Evolutionary conservation across 2,329 filamentous ascomycete species (phyloP), one percentile per base, ranked within the genome.

Genomic region (Verticillium longisporum): DNA sequence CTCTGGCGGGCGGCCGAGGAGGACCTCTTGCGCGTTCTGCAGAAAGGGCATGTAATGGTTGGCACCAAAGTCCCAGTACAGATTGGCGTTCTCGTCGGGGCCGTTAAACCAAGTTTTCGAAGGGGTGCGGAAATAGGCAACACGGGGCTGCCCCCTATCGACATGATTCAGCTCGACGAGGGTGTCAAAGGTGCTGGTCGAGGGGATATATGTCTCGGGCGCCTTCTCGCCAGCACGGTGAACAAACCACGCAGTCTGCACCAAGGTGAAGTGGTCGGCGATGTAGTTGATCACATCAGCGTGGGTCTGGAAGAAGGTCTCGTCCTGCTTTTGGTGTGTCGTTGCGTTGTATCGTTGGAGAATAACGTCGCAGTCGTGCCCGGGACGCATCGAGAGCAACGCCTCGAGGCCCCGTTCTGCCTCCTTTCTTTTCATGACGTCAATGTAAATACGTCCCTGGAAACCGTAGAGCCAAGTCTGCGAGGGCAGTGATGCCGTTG

Each of bases 361-460:
- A n/a, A 55, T 33, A 5, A 55, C 54, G 6, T 55, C 54, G 13
- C 26, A 32, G 3, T 55, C 32, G 26, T 33, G 13, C 3, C 13
- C 32, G 26, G 54, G 54, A 55, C 54, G 54, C 32, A 33, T 32
- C 26, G 26, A 55, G 26, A 55, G 32, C 26, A 55, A 21, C 31
- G 54, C 26, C 54, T 32, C 54, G 5, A 55, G 26, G 9, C 26
- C 26, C 13, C 3, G 9, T 11, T 55, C 14, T 13, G 54, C 31
- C 7, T 32, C 26, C 15, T 55, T 15, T 33, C 54, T 32, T 15
- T 6, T 15, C 26, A 55, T 33, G 4, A 66, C 64, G 14, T 66
- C 55, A 6, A 73, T 67, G 4, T 67, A 66, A 2, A 74, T 60
- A 3, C 58, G 60, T 10, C 72, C 86, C 2, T 72, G 67, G 55